Evolutionary conservation across 805 yeast genomes (phyloP), one percentile per base, ranked within the genome.

Genomic region (Metschnikowia aberdeeniae): DNA sequence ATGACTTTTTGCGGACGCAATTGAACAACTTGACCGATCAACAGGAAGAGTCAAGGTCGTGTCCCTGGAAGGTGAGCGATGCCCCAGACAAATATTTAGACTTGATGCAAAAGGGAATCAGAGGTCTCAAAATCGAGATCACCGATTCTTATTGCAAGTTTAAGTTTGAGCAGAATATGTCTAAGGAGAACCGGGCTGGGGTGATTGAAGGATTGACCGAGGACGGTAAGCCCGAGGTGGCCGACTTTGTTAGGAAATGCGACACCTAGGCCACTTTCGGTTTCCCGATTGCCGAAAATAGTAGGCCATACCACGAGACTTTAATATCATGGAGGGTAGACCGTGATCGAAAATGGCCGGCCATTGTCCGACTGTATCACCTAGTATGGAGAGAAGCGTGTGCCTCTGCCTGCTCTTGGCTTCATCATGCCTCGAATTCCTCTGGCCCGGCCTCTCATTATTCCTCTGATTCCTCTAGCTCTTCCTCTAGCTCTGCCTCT

Each of bases 101-200:
- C 22, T 46, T 66, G 3, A 50, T 69, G 66, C 66, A 72, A 49
- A 78, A 75, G 52, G 72, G 73, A 11, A 80, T 82, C 48, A 73
- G 72, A 14, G 87, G 86, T 0, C 55, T 82, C 32, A 75, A 77
- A 54, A 71, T 82, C 44, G 77, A 73, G 46, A 73, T 82, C 28
- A 57, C 56, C 3, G 58, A 63, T 13, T 60, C 69, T 6, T 76
- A 78, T 52, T 75, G 78, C 40, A 80, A 80, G 60, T 78, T 72
- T 64, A 82, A 82, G 58, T 70, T 80, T 50, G 80, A 78, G 53
- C 88, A 82, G 62, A 68, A 72, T 22, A 67, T 60, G 64, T 54
- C 61, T 17, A 54, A 52, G 5, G 59, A 59, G 10, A 82, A 82
- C 52, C 60, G 75, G 7, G 63, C 68, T n/a, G 85, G 86, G 5